A percentile compares a stretch with the other conserved stretches of the same genome.
Conservation (phyloP, 2,329 filamentous ascomycete species). For the Colletotrichum truncatum region DNA sequence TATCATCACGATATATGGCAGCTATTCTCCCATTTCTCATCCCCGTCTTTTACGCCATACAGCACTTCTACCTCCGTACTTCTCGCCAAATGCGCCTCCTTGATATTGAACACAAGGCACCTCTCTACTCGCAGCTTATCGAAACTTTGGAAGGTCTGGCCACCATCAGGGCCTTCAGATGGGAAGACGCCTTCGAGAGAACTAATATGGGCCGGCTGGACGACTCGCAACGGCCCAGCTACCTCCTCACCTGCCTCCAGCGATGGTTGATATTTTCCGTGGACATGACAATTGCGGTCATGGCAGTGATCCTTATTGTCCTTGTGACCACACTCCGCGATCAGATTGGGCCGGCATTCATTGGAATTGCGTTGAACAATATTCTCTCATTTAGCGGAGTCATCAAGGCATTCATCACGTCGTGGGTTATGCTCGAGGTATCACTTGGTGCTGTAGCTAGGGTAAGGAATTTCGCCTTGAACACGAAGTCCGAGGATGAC, state of each 20-base stretch:
- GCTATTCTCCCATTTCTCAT: slow-evolving; percentile 40
- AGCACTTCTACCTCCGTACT: slow-evolving; percentile 45
- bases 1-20: slow-evolving; percentile 43
- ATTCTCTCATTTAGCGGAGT: slow-evolving; percentile 14
- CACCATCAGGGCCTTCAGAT: slow-evolving; percentile 59
- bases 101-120: slow-evolving; percentile 46
- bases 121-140: slow-evolving; percentile 46
- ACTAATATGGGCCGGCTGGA: slow-evolving; percentile 54
- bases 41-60: slow-evolving; percentile 39
- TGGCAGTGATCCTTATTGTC: slow-evolving; percentile 53
- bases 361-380: slow-evolving; percentile 20
- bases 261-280: slow-evolving; percentile 60
- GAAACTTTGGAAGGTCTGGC: slow-evolving; percentile 56
- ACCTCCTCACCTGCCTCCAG: slow-evolving; percentile 59
- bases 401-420: slow-evolving; percentile 19
- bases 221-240: slow-evolving; percentile 58
- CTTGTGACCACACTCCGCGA: slow-evolving; percentile 44
- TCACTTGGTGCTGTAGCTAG: slow-evolving; percentile 24
- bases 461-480: slow-evolving; percentile 17
- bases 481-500: not conserved
- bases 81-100: slow-evolving; percentile 47
- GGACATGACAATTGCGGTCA: slow-evolving; percentile 53
- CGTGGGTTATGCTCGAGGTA: slow-evolving; percentile 28
- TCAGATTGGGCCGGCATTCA: slow-evolving; percentile 22
- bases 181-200: slow-evolving; percentile 49